Percentiles rank a stretch among this genome's conserved stretches.
Evolutionary conservation across 2,329 filamentous ascomycete species (phyloP).

Genomic region (Xylariales sp.): DNA sequence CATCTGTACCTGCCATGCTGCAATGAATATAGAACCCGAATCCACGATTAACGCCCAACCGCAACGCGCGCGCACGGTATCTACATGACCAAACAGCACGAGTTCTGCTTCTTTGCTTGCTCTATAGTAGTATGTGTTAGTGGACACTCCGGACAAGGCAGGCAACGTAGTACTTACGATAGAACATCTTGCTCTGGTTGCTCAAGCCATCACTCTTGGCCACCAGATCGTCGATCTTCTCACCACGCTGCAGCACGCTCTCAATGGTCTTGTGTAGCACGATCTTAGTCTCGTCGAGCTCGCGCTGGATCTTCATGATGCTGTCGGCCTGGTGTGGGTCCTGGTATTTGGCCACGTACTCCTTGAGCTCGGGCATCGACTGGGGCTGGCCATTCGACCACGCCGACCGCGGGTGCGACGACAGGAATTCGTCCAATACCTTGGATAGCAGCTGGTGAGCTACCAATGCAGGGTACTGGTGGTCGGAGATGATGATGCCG

Average conservation of each 20-base stretch:
- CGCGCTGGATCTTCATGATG: conserved; percentile 92
- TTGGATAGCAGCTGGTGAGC: conserved; percentile 86
- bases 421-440: conserved; percentile 80
- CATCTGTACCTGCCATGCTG: conserved; percentile 19
- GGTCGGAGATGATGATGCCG: conserved; percentile 72
- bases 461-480: conserved; percentile 70
- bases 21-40: conserved; percentile 11
- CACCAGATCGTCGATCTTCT: conserved; percentile 94
- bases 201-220: conserved; percentile 89
- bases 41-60: conserved; percentile 6
- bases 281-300: conserved; percentile 96
- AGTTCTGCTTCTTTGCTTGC: conserved; percentile 77
- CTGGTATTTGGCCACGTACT: conserved; percentile 72
- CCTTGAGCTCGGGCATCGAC: conserved; percentile 68
- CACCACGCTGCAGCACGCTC: conserved; percentile 79
- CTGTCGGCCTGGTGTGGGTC: conserved; percentile 85
- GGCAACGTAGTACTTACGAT: conserved; percentile 58
- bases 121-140: conserved; percentile 28
- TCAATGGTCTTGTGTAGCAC: conserved; percentile 96
- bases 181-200: conserved; percentile 96
- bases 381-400: conserved; percentile 57
- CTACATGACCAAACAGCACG: conserved; percentile 69
- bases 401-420: conserved; percentile 65
- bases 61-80: too few species aligned
- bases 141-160: background rate